These are phyloP conservation scores for Cladophialophora yegresii DNA, from an alignment of 2,329 filamentous ascomycete species.

Conservation along the genomic window DNA sequence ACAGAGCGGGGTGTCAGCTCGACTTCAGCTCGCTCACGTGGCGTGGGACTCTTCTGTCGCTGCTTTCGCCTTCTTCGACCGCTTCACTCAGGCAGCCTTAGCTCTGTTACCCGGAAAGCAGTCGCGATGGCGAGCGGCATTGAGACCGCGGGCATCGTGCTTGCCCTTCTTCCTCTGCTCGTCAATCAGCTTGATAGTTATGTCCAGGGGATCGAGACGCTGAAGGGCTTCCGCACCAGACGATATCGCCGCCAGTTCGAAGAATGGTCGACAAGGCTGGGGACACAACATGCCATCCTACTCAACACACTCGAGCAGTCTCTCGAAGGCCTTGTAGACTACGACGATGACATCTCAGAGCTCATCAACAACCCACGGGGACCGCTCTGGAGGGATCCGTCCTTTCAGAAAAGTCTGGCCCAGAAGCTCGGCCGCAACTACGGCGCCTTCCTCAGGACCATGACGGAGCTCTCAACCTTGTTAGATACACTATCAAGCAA, in stretches of 20 bases:
- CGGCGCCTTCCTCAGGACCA: conserved; percentile 27
- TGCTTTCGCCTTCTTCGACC: neutral
- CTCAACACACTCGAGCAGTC: conserved; percentile 31
- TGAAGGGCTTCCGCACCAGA: conserved; percentile 7
- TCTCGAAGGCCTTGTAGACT: conserved; percentile 26
- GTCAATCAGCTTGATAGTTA: conserved; percentile 33
- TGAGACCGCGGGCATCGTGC: conserved; percentile 31
- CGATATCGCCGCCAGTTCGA: conserved; percentile 24
- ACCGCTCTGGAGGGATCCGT: conserved; percentile 24
- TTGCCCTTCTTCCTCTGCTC: conserved; percentile 37
- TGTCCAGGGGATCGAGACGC: conserved; percentile 4
- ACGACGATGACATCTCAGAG: conserved; percentile 28
- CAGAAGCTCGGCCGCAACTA: conserved; percentile 24
- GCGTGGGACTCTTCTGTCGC: neutral
- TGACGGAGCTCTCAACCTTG: conserved; percentile 25
- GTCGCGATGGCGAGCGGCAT: conserved; percentile 22
- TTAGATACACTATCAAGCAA: conserved; percentile 5
- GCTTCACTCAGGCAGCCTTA: neutral
- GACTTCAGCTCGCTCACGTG: neutral
- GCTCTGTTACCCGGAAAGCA: neutral
- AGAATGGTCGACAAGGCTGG: conserved; percentile 27
- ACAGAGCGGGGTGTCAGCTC: conserved; percentile 4
- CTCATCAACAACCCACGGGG: conserved; percentile 28
- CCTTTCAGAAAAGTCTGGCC: conserved; percentile 22
- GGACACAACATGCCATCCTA: conserved; percentile 28